Evolutionary conservation across 768 basidiomycete species (phyloP).

Genomic region (Boletus patriciae): DNA sequence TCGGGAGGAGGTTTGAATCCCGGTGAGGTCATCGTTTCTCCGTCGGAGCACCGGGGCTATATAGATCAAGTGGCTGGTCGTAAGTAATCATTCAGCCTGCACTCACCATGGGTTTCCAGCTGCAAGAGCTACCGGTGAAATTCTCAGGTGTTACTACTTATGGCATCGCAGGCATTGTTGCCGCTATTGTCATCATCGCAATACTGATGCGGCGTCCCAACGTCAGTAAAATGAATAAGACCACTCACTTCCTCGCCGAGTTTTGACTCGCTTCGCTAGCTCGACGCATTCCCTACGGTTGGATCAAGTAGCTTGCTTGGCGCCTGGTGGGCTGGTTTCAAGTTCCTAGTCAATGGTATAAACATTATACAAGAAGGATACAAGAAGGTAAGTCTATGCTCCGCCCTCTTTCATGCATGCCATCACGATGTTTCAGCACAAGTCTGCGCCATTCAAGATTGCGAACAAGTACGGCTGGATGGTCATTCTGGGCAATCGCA

Average conservation of each 20-base stretch:
- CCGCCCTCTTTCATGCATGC: too few species aligned
- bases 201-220: not conserved
- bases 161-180: not conserved
- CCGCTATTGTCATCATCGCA: not conserved
- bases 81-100: too few species aligned
- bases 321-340: constrained; percentile 24
- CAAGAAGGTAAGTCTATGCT: constrained; percentile 22
- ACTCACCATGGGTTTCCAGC: not conserved
- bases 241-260: too few species aligned
- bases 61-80: too few species aligned
- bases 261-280: constrained; percentile 6
- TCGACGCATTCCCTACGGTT: constrained; percentile 31
- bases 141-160: not conserved
- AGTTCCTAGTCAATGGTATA: constrained; percentile 11
- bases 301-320: constrained; percentile 23
- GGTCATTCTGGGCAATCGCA: too few species aligned
- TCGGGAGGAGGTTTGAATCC: too few species aligned
- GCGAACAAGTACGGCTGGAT: too few species aligned
- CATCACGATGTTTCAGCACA: not conserved
- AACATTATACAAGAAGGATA: constrained; percentile 36
- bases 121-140: not conserved
- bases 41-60: too few species aligned
- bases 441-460: too few species aligned
- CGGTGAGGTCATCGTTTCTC: too few species aligned
- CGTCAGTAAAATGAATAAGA: not conserved